Evolutionary conservation across 805 yeast genomes (phyloP).

Genomic region (Schizosaccharomyces japonicus): DNA sequence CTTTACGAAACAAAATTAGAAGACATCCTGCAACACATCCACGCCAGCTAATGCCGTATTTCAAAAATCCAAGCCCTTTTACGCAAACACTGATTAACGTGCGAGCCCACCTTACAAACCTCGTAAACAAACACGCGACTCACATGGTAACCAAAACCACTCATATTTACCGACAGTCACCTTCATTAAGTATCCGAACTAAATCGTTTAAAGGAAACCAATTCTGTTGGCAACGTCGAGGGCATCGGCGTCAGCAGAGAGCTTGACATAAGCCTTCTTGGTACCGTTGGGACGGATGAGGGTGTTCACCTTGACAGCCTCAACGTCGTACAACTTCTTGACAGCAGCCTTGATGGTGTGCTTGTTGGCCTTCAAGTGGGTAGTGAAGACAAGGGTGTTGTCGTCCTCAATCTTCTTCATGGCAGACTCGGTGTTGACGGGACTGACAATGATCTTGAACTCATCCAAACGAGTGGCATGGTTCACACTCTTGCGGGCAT

Average conservation of each 20-base stretch:
- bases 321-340: conserved; percentile 94
- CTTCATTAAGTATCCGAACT: too few relatives aligned
- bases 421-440: conserved; percentile 95
- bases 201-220: conserved; percentile 89
- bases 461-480: conserved; percentile 93
- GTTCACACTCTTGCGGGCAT: conserved; percentile 86
- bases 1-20: too few relatives aligned
- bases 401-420: conserved; percentile 98
- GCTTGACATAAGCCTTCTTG: conserved; percentile 97
- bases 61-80: too few relatives aligned
- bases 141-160: too few relatives aligned
- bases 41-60: too few relatives aligned
- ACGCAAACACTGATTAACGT: too few relatives aligned
- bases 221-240: conserved; percentile 98
- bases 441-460: conserved; percentile 77
- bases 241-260: conserved; percentile 97
- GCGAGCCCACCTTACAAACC: too few relatives aligned
- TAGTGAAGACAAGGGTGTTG: conserved; percentile 97
- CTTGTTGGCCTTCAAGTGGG: conserved; percentile 92
- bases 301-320: conserved; percentile 82
- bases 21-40: too few relatives aligned
- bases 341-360: conserved; percentile 94
- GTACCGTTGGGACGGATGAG: conserved; percentile 97
- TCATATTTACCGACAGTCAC: too few relatives aligned
- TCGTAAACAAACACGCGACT: too few relatives aligned